Evolutionary conservation across 2,329 filamentous ascomycete genomes (phyloP).

Genomic region (Calonectria pteridis): DNA sequence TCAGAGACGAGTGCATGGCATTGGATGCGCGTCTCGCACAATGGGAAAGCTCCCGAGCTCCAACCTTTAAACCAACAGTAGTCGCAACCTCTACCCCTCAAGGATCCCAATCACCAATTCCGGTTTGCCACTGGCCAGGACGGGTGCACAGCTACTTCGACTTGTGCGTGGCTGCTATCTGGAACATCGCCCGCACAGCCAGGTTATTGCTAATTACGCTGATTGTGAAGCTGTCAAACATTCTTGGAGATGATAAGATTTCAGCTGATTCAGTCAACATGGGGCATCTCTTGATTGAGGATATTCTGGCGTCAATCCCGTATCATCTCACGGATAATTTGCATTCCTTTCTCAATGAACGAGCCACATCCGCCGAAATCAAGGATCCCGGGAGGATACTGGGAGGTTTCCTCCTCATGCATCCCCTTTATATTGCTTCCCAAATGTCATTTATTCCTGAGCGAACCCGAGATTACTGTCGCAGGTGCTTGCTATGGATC

Average conservation of each 20-base stretch:
- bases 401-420: slow-evolving; percentile 5
- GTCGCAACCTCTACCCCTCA: not conserved
- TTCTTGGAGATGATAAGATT: not conserved
- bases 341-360: not conserved
- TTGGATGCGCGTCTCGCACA: not conserved
- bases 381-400: not conserved
- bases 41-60: not conserved
- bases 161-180: not conserved
- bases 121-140: slow-evolving; percentile 1
- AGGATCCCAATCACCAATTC: not conserved
- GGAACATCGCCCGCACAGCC: not conserved
- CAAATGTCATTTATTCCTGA: not conserved
- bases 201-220: not conserved
- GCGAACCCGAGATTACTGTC: not conserved
- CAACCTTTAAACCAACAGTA: not conserved
- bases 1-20: not conserved
- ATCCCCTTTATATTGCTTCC: not conserved
- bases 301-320: slow-evolving; percentile 7
- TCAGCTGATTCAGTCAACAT: not conserved
- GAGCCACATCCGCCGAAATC: not conserved
- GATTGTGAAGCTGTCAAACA: not conserved
- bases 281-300: not conserved
- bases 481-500: slow-evolving; percentile 5
- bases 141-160: not conserved
- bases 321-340: slow-evolving; percentile 8